Conservation (phyloP, 805 yeast genomes). For the Kodamaea restingae region DNA sequence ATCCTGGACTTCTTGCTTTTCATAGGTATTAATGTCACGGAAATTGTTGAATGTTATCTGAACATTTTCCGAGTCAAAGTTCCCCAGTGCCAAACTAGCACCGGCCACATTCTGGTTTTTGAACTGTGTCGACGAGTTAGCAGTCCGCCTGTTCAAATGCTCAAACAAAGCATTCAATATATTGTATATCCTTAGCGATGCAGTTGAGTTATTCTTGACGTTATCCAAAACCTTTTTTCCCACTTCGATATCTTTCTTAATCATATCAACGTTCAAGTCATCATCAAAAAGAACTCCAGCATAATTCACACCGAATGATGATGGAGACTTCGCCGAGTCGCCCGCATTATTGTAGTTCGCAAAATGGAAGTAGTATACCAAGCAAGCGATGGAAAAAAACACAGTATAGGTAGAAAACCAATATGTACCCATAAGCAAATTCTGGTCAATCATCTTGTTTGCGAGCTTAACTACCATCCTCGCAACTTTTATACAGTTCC, state of each 20-base stretch:
- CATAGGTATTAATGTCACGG: constrained; percentile 25
- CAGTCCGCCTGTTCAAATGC: constrained; percentile 70
- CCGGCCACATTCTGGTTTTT: constrained; percentile 4
- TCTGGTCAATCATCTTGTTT: constrained; percentile 69
- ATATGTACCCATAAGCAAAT: constrained; percentile 75
- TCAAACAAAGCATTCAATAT: constrained; percentile 77
- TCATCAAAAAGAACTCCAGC: constrained; percentile 45
- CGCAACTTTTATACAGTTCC: constrained; percentile 81
- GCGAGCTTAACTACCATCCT: constrained; percentile 78
- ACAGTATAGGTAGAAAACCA: constrained; percentile 91
- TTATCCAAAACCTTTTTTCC: constrained; percentile 72
- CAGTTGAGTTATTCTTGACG: constrained; percentile 68
- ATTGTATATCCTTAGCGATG: constrained; percentile 77
- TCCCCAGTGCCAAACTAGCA: constrained; percentile 11
- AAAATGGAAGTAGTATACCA: constrained; percentile 72
- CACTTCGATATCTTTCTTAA: constrained; percentile 68
- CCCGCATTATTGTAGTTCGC: constrained; percentile 28
- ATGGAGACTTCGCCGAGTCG: constrained; percentile 10
- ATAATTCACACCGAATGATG: constrained; percentile 31
- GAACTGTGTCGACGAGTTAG: constrained; percentile 32
- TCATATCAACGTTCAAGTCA: constrained; percentile 48
- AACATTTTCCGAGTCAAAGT: constrained; percentile 13
- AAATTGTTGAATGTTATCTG: constrained; percentile 25
- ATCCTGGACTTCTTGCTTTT: background rate
- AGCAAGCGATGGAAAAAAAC: constrained; percentile 82